Base-by-base conservation (phyloP, 2,329 filamentous ascomycete species). In the Cryoendolithus antarcticus region DNA sequence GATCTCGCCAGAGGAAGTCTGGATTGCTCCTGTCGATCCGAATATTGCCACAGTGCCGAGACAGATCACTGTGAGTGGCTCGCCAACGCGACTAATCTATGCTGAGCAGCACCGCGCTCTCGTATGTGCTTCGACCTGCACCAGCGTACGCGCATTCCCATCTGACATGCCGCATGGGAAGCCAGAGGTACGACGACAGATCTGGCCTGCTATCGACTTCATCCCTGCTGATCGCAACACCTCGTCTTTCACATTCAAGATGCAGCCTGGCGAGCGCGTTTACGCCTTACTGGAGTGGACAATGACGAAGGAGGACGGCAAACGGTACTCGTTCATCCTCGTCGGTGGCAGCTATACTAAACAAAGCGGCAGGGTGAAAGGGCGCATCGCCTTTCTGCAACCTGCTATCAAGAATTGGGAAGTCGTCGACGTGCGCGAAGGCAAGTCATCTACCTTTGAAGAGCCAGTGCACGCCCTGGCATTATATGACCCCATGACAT, bases 241-340 rank as follows among this genome's bases (percentile, higher is more conserved):
- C 8, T 36, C 45, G 4, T 43, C 45, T 4, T 52, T 39, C 32
- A 40, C 40, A 2, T 46, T 51, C 38, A 46, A 71, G 3, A 62
- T 86, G 10, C 67, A 72, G 33, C 46, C 59, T 1, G 71, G 71
- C 1, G 77, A 82, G 45, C 67, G 66, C 30, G 71, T 86, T 1
- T 65, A 74, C 32, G 67, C 72, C 1, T 56, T 86, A 6, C 57
- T 70, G 1, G 76, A 83, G 44, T 86, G 82, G 82, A 51, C 51
- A 2, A 48, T 49, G 34, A 44, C 38, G 6, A 44, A 40, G 15
- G 60, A 64, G 27, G 72, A 73, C 40, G 66, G 73, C 30, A 73
- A 70, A 40, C 67, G 60, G 0, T 81, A 79, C 57, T 67, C 72
- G 2, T 80, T 77, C 51, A 64, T 85, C 27, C 65, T 84, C 9